phyloP scores from a whole-genome alignment of 176 grass and related monocot genomes.

The Melocanna baccifera region DNA sequence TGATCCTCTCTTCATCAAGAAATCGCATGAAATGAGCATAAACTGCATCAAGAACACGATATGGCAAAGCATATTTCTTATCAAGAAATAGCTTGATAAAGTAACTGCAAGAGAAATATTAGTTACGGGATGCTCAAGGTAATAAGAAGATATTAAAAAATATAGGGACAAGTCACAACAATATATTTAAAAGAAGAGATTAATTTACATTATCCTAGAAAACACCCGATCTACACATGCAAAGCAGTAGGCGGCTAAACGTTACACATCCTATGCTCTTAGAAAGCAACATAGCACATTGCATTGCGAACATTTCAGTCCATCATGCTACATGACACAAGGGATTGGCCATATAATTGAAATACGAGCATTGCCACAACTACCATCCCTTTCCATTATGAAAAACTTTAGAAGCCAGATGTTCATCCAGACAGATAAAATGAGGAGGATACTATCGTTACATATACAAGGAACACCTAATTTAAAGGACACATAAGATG shows the following conservation, averaged over 20 bases:
- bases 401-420: not conserved
- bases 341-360: not conserved
- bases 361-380: not conserved
- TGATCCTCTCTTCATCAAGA: constrained; percentile 60
- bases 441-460: not conserved
- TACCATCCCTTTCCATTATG: not conserved
- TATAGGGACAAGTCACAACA: not conserved
- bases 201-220: not conserved
- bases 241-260: not conserved
- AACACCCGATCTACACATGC: not conserved
- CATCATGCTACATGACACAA: not conserved
- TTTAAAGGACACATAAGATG: not conserved
- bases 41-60: constrained; percentile 74
- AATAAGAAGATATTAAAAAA: not conserved
- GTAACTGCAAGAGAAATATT: constrained; percentile 59
- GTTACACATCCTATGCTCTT: not conserved
- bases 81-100: constrained; percentile 95
- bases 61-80: constrained; percentile 97
- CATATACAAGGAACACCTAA: not conserved
- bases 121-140: constrained; percentile 16
- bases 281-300: not conserved
- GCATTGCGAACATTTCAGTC: not conserved
- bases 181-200: not conserved
- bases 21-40: constrained; percentile 89
- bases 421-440: not conserved